Evolutionary conservation across 306 rosid genomes (phyloP), one percentile per base, ranked within the genome.

Genomic region (Amphicarpaea edgeworthii): DNA sequence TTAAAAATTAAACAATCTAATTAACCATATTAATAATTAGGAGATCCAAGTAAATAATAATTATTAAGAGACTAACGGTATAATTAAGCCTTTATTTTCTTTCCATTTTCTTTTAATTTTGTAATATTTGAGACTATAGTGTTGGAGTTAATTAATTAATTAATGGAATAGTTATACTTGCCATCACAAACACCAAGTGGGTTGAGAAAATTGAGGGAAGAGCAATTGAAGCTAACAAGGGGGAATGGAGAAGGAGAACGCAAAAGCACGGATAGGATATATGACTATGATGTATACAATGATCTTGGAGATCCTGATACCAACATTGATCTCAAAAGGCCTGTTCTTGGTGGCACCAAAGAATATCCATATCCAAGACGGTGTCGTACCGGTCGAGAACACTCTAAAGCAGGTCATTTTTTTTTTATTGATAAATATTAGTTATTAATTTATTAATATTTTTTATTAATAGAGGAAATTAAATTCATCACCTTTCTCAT

Each of bases 201-300:
- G n/a, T 75, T 92, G 4, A 55, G 1, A 77, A 68, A 17, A 26
- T 6, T 90, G 1, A 90, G 97, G 75, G 87, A 84, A 75, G 66
- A 78, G 30, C 93, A 87, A 59, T 73, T 92, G 3, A 19, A 32
- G 40, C 28, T 0, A 6, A 3, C 84, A 23, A 78, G 87, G 75
- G 97, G 97, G 1, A 73, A 86, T 21, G 96, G 96, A 0, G 40
- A 84, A 79, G 97, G 92, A 45, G 88, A 90, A 28, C 70, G 93
- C 1, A 86, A 86, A 19, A 77, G 76, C 3, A 6, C 15, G 0
- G 93, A 92, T 4, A 90, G 92, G 73, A 85, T 88, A 38, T 92
- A 92, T 34, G 97, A 92, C 26, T 92, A 92, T 70, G 96, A 88
- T 80, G 77, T 86, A 0, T 92, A 92, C 65, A 87, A 90, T 32